A percentile compares a stretch with the other conserved stretches of the same genome.
Evolutionary conservation across 139 green algal genomes (phyloP).

Genomic region (Micromonas pusilla): DNA sequence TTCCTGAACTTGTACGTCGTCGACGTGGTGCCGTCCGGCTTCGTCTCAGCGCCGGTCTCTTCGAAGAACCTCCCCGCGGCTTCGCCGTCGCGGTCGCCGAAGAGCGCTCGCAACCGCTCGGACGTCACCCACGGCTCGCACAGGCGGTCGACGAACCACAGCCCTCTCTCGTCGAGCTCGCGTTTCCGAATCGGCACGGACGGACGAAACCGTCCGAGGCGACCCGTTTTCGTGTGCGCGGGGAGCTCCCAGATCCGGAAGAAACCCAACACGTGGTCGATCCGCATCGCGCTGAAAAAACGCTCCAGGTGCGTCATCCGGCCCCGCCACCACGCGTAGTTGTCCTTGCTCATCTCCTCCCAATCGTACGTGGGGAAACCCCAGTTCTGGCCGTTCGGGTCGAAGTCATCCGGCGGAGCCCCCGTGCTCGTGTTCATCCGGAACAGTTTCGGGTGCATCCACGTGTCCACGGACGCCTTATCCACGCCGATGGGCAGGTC

Average conservation of each 20-base stretch:
- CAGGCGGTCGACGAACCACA: slow-evolving; percentile 78
- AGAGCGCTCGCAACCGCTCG: slow-evolving; percentile 39
- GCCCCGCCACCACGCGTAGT: slow-evolving; percentile 75
- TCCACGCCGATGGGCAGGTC: slow-evolving; percentile 96
- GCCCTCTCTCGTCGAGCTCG: slow-evolving; percentile 76
- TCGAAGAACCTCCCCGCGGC: neutral
- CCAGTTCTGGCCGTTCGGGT: slow-evolving; percentile 84
- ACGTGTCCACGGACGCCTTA: slow-evolving; percentile 87
- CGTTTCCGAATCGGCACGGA: slow-evolving; percentile 54
- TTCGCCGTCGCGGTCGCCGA: slow-evolving; percentile 12
- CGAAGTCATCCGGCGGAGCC: slow-evolving; percentile 83
- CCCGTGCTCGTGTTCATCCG: slow-evolving; percentile 81
- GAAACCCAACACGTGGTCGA: slow-evolving; percentile 98
- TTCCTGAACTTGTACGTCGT: slow-evolving; percentile 39
- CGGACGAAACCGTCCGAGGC: slow-evolving; percentile 83
- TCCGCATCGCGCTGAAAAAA: slow-evolving; percentile 91
- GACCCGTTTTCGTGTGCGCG: slow-evolving; percentile 37
- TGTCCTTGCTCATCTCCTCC: slow-evolving; percentile 83
- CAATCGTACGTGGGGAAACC: slow-evolving; percentile 98
- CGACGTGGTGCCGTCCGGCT: neutral
- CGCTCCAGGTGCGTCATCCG: slow-evolving; percentile 66
- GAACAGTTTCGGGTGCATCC: slow-evolving; percentile 77
- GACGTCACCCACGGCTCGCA: slow-evolving; percentile 45
- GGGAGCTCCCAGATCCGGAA: slow-evolving; percentile 96
- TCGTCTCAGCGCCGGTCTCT: neutral